phyloP scores from a whole-genome alignment of 768 basidiomycete species.

The Hygrophoropsis aurantiaca region DNA sequence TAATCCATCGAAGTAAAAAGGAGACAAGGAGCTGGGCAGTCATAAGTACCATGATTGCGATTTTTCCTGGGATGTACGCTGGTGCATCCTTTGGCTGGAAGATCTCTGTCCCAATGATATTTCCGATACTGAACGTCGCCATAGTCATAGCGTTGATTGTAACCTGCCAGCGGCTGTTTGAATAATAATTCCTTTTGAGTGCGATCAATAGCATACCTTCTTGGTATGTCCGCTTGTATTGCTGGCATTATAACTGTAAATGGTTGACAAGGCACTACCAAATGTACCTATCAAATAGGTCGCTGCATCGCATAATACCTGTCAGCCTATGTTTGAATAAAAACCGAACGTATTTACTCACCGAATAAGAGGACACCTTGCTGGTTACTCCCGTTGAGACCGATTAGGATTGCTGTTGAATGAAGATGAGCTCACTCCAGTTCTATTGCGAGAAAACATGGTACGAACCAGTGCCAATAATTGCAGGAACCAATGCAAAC shows the following conservation, averaged over 20 bases:
- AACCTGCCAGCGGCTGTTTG: slow-evolving; percentile 25
- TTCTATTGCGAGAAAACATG: background rate
- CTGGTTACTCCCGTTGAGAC: slow-evolving; percentile 45
- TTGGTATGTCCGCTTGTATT: slow-evolving; percentile 68
- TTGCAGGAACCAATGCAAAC: slow-evolving; percentile 56
- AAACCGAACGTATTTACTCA: slow-evolving; percentile 15
- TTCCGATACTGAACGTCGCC: slow-evolving; percentile 53
- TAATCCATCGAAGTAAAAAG: slow-evolving; percentile 52
- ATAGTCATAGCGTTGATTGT: slow-evolving; percentile 64
- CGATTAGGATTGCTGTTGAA: slow-evolving; percentile 48
- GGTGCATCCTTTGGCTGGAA: slow-evolving; percentile 64
- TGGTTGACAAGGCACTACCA: slow-evolving; percentile 55
- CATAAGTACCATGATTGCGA: slow-evolving; percentile 61
- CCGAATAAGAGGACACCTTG: slow-evolving; percentile 60
- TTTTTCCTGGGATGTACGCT: slow-evolving; percentile 65
- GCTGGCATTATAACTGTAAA: slow-evolving; percentile 65
- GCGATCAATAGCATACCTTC: slow-evolving; percentile 35
- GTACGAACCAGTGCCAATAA: slow-evolving; percentile 51
- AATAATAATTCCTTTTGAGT: background rate
- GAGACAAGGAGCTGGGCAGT: slow-evolving; percentile 50
- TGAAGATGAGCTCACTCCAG: background rate
- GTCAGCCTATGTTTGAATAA: background rate
- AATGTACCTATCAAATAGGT: slow-evolving; percentile 54
- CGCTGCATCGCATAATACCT: slow-evolving; percentile 28
- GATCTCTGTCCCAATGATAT: slow-evolving; percentile 63